phyloP scores from a whole-genome alignment of 78 protist species.

The Chrysochromulina parva region DNA sequence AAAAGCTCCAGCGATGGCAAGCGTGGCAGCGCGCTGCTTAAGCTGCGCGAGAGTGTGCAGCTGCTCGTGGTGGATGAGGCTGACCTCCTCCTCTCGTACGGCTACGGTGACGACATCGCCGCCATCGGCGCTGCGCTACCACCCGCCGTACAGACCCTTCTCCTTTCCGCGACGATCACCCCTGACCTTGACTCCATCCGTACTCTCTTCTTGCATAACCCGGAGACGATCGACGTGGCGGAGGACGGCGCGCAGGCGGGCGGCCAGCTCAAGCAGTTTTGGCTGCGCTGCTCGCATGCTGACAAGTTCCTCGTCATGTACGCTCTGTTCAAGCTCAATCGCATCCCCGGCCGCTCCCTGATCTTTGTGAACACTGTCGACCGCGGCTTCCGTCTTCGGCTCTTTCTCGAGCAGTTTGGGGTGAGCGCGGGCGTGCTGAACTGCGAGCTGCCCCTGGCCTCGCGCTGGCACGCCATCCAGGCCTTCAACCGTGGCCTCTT shows the following conservation, averaged over 20 bases:
- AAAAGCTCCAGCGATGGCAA: constrained; percentile 28
- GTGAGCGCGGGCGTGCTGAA: constrained; percentile 36
- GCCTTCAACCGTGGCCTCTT: constrained; percentile 79
- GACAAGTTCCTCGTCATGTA: constrained; percentile 71
- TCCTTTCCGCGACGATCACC: constrained; percentile 85
- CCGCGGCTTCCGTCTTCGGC: constrained; percentile 63
- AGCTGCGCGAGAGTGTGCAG: neutral
- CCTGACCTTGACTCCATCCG: constrained; percentile 65
- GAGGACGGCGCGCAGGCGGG: constrained; percentile 12
- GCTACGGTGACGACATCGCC: constrained; percentile 69
- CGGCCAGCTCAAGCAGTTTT: neutral
- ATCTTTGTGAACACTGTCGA: constrained; percentile 75
- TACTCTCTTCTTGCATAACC: constrained; percentile 62
- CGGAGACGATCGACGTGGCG: constrained; percentile 30
- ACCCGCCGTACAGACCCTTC: constrained; percentile 56
- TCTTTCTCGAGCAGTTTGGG: constrained; percentile 80
- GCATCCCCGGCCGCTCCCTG: constrained; percentile 74
- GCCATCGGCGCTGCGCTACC: neutral
- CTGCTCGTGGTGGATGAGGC: constrained; percentile 86
- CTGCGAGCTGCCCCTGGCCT: constrained; percentile 11
- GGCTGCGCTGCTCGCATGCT: neutral
- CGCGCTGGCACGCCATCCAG: constrained; percentile 68
- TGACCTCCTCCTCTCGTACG: constrained; percentile 78
- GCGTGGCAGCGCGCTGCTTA: constrained; percentile 18
- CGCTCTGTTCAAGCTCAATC: constrained; percentile 61